Percentiles rank a stretch among this genome's conserved stretches.
Conservation (phyloP, 1,139 yeast genomes). For the Candida sp. region DNA sequence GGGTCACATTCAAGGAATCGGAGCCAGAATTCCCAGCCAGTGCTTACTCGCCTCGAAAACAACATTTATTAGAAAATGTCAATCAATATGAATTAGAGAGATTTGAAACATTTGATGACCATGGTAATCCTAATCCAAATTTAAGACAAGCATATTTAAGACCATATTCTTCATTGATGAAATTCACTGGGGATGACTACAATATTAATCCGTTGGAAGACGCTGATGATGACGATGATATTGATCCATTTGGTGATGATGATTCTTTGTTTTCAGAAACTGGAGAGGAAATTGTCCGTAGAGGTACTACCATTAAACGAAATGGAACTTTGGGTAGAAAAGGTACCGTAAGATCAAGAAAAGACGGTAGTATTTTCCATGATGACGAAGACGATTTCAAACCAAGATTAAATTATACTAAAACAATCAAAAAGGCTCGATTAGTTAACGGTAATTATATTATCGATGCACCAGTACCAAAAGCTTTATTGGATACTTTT, state of each 20-base stretch:
- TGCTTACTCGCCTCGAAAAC: constrained; percentile 26
- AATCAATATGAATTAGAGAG: constrained; percentile 19
- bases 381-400: constrained; percentile 39
- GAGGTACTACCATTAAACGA: constrained; percentile 31
- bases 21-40: constrained; percentile 35
- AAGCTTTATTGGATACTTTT: constrained; percentile 53
- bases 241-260: constrained; percentile 47
- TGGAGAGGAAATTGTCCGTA: constrained; percentile 34
- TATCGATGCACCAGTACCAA: constrained; percentile 76
- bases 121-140: constrained; percentile 2
- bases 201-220: constrained; percentile 40
- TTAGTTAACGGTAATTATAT: constrained; percentile 72
- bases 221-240: constrained; percentile 33
- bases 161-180: constrained; percentile 20
- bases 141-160: constrained; percentile 8
- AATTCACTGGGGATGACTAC: constrained; percentile 40
- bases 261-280: constrained; percentile 43
- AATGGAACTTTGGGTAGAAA: constrained; percentile 15
- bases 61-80: constrained; percentile 15
- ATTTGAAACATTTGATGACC: constrained; percentile 13
- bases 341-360: constrained; percentile 10
- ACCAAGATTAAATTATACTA: constrained; percentile 42
- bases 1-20: constrained; percentile 32
- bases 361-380: constrained; percentile 8
- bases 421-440: constrained; percentile 49